Percentiles rank a stretch among this genome's conserved stretches.
These are phyloP conservation scores for Pythium biforme DNA, from an alignment of 352 stramenopile species.

Conservation along the genomic window DNA sequence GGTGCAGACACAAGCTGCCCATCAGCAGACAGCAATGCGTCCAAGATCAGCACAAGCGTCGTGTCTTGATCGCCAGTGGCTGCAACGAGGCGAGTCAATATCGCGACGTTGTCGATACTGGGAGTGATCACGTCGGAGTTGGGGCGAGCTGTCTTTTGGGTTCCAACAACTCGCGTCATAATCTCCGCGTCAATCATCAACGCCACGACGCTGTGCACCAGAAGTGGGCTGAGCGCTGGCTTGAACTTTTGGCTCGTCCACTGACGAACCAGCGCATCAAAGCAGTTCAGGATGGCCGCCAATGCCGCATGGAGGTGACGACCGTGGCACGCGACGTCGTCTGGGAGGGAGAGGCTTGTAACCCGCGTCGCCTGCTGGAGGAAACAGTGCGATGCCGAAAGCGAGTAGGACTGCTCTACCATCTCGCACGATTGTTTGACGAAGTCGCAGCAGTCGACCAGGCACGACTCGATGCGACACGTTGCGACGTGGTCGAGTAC, in stretches of 20 bases:
- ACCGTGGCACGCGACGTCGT: neutral
- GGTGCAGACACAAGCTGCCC: neutral
- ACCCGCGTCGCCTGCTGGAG: conserved; percentile 18
- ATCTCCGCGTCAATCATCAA: conserved; percentile 19
- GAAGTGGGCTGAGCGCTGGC: conserved; percentile 8
- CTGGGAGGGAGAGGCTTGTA: neutral
- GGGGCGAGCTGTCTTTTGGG: neutral
- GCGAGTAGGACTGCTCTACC: conserved; percentile 23
- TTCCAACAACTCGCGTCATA: neutral
- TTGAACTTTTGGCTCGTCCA: conserved; percentile 11
- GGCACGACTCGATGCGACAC: conserved; percentile 37
- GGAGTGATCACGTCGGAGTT: neutral
- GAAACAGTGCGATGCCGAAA: conserved; percentile 19
- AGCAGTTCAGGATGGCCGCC: conserved; percentile 7
- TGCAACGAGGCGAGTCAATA: conserved; percentile 14
- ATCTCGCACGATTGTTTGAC: conserved; percentile 49
- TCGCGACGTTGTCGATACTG: conserved; percentile 5
- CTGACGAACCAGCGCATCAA: conserved; percentile 7
- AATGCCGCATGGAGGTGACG: neutral
- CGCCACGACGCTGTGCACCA: conserved; percentile 22
- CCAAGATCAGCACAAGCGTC: conserved; percentile 14
- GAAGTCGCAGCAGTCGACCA: conserved; percentile 44
- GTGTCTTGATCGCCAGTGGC: neutral
- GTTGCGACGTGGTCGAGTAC: conserved; percentile 44
- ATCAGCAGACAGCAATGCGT: conserved; percentile 22